Base-by-base conservation (phyloP, 495 filamentous ascomycete genomes). In the Penicillium cosmopolitanum region DNA sequence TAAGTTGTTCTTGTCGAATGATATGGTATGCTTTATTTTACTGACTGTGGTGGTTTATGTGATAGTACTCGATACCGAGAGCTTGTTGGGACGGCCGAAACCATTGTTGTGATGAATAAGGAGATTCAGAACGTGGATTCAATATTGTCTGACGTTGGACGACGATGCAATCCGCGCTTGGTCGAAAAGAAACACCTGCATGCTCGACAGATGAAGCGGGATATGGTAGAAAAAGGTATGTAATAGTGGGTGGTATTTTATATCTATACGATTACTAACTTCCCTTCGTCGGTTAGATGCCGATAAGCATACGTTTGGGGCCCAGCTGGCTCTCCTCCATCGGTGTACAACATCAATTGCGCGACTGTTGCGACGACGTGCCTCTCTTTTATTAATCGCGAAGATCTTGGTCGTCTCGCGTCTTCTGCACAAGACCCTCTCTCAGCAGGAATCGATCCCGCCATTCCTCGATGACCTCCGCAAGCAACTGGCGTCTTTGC, bases 1-100 rank as follows among this genome's bases (percentile, higher is more conserved):
- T 89, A 78, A 60, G 81, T 60, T 25, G 28, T 12, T 25, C 46
- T 55, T 54, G 23, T 13, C 23, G 19, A 11, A 28, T 23, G 9
- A 5, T 19, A 36, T n/a, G 10, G 21, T 55, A 11, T 21, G 15
- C 15, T 23, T 38, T 5, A 15, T 8, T 5, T n/a, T 42, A 46
- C 66, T 68, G 63, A 72, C 31, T 21, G 19, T 47, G 42, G 40
- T 57, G 25, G 51, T 4, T 28, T 36, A 18, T 15, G 18, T 9
- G 62, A 8, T 64, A 89, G 87, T n/a, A 90, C 84, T 56, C 89
- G 91, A 70, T 98, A 98, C 73, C 86, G 95, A 67, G 91, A 96
- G 61, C 85, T 98, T 11, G 86, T 98, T 18, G 90, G 90, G 48
- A 97, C 96, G 1, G 95, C 95, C 31, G 93, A 97, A 69, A 85